These are phyloP conservation scores for Corymbia citriodora DNA, from an alignment of 441 rosid species.

Conservation along the genomic window DNA sequence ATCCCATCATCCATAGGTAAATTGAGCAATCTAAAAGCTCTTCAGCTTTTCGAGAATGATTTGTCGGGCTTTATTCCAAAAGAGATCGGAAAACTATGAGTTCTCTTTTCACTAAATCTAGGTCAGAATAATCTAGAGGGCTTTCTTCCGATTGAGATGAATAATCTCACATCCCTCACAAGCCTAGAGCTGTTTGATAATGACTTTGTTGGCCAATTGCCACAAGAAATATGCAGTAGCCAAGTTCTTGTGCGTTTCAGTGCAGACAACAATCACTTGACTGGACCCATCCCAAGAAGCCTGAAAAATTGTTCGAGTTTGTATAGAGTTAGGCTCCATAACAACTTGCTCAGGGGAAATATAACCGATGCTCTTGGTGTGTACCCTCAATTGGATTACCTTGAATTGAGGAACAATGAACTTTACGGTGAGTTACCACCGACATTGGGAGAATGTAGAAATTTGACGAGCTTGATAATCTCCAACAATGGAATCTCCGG, in stretches of 20 bases:
- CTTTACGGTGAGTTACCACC: neutral
- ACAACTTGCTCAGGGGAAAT: constrained; percentile 17
- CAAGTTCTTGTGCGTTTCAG: neutral
- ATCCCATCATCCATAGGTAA: neutral
- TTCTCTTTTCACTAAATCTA: neutral
- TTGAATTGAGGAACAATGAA: neutral
- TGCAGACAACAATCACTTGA: neutral
- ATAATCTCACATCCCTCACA: neutral
- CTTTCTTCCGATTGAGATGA: neutral
- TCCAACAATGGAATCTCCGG: neutral
- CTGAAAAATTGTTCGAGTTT: constrained; percentile 30
- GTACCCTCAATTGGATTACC: constrained; percentile 6
- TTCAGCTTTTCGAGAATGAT: neutral
- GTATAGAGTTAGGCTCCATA: constrained; percentile 10
- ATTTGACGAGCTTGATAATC: neutral
- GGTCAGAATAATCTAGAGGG: neutral
- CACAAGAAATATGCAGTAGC: neutral
- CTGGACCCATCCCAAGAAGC: neutral
- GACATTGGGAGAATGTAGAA: neutral
- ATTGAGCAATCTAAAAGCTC: neutral
- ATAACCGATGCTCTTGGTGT: constrained; percentile 19
- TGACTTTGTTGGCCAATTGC: neutral
- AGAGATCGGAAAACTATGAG: neutral
- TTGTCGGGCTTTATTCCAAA: neutral
- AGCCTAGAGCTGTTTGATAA: neutral